phyloP scores from a whole-genome alignment of 73 alveolate genomes.

The Tetrahymena malaccensis region DNA sequence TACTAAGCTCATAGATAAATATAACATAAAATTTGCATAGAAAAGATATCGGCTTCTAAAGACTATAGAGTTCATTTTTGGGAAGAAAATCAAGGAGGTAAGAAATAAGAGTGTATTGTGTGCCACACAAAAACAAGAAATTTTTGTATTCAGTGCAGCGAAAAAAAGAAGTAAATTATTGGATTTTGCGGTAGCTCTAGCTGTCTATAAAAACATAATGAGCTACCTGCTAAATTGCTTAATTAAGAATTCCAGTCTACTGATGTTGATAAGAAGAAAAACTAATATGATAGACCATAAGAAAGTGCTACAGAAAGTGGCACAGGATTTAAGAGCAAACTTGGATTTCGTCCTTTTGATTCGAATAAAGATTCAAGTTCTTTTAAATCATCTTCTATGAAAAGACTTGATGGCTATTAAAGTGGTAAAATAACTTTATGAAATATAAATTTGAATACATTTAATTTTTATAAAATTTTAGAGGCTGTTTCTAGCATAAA shows the following conservation, averaged over 20 bases:
- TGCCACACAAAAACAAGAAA: not conserved
- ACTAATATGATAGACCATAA: not conserved
- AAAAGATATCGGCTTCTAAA: not conserved
- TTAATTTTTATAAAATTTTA: not conserved
- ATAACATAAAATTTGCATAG: not conserved
- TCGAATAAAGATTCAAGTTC: not conserved
- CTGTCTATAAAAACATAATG: not conserved
- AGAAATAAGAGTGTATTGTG: not conserved
- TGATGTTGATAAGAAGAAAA: not conserved
- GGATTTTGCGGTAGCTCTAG: not conserved
- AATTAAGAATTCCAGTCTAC: not conserved
- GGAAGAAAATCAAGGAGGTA: not conserved
- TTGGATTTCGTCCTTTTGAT: not conserved
- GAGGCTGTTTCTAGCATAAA: not conserved
- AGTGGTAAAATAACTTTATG: not conserved
- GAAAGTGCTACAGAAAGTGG: not conserved
- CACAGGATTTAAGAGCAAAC: not conserved
- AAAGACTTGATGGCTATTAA: not conserved
- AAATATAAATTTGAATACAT: not conserved
- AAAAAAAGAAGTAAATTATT: not conserved
- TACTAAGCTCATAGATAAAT: not conserved
- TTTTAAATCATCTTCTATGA: not conserved
- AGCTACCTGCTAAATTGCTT: not conserved
- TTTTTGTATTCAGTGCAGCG: not conserved
- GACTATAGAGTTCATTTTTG: not conserved